Base-by-base conservation (phyloP, 2,329 filamentous ascomycete genomes). In the Sphaerulina populicola region DNA sequence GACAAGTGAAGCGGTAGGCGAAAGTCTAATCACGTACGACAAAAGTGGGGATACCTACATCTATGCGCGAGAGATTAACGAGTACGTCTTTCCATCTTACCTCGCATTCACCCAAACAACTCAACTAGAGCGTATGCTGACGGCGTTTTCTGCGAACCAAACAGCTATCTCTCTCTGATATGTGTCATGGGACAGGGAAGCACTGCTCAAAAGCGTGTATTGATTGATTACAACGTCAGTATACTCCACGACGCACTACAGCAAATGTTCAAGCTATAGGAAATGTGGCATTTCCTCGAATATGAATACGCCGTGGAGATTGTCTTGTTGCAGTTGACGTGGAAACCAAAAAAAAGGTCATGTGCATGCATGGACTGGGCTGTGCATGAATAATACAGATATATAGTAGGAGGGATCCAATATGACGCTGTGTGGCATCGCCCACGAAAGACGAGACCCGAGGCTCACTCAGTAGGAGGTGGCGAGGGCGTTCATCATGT, bases 151-250 rank as follows among this genome's bases (percentile, higher is more conserved):
- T 18, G 18, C 18, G 18, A 18, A 18, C 18, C 18, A 27, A 8
- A 40, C 57, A 82, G 80, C 55, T 89, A 90, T 65, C 75, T 93
- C 41, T 86, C 86, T 0, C 75, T 94, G 11, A 86, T 94, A 31
- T 88, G 87, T 53, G 84, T 94, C 56, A 90, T 91, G 86, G 85
- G 85, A 66, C 86, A 91, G 56, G 77, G 79, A 64, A 86, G 86
- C 49, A 86, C 83, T 27, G 87, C 88, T 60, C 85, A 89, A 64
- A 87, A 86, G 73, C 88, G 91, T 73, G 84, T 85, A 3, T 73
- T 90, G 56, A 86, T 94, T 55, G 88, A 89, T 61, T 88, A 91
- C 79, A 93, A 94, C 62, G 85, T 91, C 2, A 84, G 88, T 62
- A 83, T 87, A 0, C 84, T 90, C 30, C 86, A 90, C 44, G 81